A percentile compares a stretch with the other conserved stretches of the same genome.
phyloP scores from a whole-genome alignment of 768 basidiomycete species.

The Boletus rex-veris region DNA sequence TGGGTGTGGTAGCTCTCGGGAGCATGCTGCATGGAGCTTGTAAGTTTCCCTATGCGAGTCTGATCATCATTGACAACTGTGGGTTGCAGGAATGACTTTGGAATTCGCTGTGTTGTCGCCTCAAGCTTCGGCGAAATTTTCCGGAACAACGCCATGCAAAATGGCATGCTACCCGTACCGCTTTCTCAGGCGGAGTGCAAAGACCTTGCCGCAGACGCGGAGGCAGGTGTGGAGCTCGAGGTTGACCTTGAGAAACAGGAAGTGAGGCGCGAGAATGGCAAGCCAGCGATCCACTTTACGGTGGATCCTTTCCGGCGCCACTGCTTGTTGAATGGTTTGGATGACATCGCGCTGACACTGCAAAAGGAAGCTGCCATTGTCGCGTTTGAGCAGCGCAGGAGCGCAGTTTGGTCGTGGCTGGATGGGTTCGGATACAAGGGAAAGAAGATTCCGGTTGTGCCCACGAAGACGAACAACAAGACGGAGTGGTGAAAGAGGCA shows the following conservation, averaged over 20 bases:
- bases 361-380: conserved; percentile 71
- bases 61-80: conserved; percentile 1
- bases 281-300: conserved; percentile 69
- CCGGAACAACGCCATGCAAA: conserved; percentile 87
- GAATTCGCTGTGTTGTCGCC: conserved; percentile 83
- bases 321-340: conserved; percentile 92
- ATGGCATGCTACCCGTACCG: conserved; percentile 82
- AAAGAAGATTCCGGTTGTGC: conserved; percentile 60
- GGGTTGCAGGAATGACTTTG: conserved; percentile 71
- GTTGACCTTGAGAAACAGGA: conserved; percentile 83
- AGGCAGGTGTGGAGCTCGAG: conserved; percentile 70
- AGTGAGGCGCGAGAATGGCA: conserved; percentile 70
- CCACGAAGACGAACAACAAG: conserved; percentile 41
- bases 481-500: conserved; percentile 64
- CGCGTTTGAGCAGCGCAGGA: conserved; percentile 75
- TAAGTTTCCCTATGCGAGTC: conserved; percentile 35
- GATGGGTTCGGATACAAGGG: conserved; percentile 92
- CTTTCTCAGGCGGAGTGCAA: conserved; percentile 70
- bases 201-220: conserved; percentile 72
- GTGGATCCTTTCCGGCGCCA: conserved; percentile 90
- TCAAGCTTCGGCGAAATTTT: conserved; percentile 92
- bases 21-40: conserved; percentile 89
- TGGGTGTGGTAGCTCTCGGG: conserved; percentile 86
- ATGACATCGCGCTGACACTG: conserved; percentile 95
- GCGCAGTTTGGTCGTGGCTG: conserved; percentile 88